phyloP scores from a whole-genome alignment of 805 yeast genomes.

The Tetrapisispora namnaoensis region DNA sequence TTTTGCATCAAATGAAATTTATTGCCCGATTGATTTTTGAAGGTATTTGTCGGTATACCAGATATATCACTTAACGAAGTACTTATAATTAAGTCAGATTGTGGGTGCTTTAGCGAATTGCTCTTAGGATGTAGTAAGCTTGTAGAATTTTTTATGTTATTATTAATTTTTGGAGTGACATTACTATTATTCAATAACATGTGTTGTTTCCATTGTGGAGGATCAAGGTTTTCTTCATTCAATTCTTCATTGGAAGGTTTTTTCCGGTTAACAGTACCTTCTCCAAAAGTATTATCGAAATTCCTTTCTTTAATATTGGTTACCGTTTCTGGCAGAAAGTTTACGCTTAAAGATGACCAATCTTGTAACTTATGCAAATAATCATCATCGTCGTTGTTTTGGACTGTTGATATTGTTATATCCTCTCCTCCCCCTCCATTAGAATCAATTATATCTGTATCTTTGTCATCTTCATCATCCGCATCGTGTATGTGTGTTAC shows the following conservation, averaged over 20 bases:
- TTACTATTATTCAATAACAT: conserved; percentile 4
- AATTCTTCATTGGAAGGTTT: background rate
- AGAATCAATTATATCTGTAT: too few relatives aligned
- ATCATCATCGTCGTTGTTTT: background rate
- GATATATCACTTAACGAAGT: conserved; percentile 22
- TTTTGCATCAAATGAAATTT: conserved; percentile 3
- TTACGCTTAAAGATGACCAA: conserved; percentile 10
- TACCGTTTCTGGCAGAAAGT: background rate
- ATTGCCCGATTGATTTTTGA: conserved; percentile 13
- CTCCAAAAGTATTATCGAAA: background rate
- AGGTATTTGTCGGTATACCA: conserved; percentile 21
- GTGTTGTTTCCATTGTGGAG: conserved; percentile 22
- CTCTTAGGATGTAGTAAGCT: background rate
- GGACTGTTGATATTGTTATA: background rate
- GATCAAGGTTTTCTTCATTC: conserved; percentile 7
- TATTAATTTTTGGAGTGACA: background rate
- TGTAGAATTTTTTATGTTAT: background rate
- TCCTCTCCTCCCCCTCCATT: background rate
- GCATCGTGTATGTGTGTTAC: conserved; percentile 2
- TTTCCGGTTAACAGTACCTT: conserved; percentile 18
- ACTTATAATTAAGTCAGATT: conserved; percentile 17
- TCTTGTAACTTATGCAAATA: conserved; percentile 14
- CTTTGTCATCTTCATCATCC: background rate
- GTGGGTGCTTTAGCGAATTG: conserved; percentile 5
- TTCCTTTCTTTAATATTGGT: background rate